Base-by-base conservation (phyloP, 2,329 filamentous ascomycete genomes). In the Coniosporium tulheliwenetii region DNA sequence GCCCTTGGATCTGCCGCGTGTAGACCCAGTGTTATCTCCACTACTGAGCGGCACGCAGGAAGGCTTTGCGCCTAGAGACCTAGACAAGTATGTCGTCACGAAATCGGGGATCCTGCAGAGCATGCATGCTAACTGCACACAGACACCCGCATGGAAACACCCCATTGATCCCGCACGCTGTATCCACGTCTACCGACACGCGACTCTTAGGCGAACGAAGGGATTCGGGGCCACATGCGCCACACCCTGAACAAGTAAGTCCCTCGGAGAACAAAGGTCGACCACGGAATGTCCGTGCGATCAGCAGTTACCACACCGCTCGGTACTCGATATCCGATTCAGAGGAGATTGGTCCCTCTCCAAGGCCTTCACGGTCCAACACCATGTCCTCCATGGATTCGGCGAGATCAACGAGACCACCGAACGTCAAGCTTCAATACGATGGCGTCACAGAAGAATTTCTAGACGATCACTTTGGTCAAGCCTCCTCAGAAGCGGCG, bases 101-200 rank as follows among this genome's bases (percentile, higher is more conserved):
- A 10, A 30, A 26, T 14, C 26, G 14, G 14, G 16, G 10, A 41
- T 41, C 12, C 39, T 33, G 40, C 38, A 29, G 16, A 38, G 39
- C 40, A 40, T 38, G 26, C 34, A 10, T 36, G 43, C 48, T 57
- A 46, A 26, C 36, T 30, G 33, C 41, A n/a, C 29, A 14, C 42
- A 61, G 58, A 36, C 48, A 59, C 43, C 57, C 58, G 7, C 58
- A 59, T 50, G 56, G 56, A 30, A 40, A 39, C 15, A 57, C 57
- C 9, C 54, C 56, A 40, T 36, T 55, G 33, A 53, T 47, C 30
- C 37, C 37, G 13, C 37, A 12, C 5, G 44, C 47, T 37, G 50
- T 12, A 30, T 14, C 29, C 36, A 39, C 30, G 10, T 16, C 14
- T n/a, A 37, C 33, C 14, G 30, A 40, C 31, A 26, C 19, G 19